Evolutionary conservation across 1,284 basidiomycete species (phyloP).

Genomic region (Coriolopsis trogii): DNA sequence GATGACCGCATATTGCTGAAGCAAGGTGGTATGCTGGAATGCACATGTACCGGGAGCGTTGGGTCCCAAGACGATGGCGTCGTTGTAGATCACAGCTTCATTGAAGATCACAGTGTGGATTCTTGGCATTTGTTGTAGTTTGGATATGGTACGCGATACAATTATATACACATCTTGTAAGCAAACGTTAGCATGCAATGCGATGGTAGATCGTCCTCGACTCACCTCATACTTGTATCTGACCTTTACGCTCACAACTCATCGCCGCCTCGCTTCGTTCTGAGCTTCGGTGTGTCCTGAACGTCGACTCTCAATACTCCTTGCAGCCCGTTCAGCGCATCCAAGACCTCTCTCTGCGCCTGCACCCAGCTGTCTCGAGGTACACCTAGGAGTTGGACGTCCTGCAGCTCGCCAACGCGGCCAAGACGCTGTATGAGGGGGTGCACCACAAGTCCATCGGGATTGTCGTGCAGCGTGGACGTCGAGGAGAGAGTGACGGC

Average conservation of each 20-base stretch:
- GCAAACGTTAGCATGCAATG: too few species aligned
- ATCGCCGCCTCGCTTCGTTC: constrained; percentile 29
- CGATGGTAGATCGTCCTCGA: too few species aligned
- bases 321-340: constrained; percentile 24
- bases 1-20: too few species aligned
- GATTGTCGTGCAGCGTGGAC: constrained; percentile 25
- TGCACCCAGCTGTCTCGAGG: constrained; percentile 28
- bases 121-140: too few species aligned
- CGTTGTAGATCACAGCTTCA: too few species aligned
- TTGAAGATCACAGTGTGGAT: too few species aligned
- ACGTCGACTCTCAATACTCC: constrained; percentile 34
- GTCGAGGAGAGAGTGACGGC: constrained; percentile 32
- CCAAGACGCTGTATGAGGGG: constrained; percentile 31
- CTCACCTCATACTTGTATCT: too few species aligned
- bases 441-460: constrained; percentile 27
- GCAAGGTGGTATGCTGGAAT: too few species aligned
- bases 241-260: constrained; percentile 24
- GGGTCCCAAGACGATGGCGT: too few species aligned
- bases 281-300: constrained; percentile 25
- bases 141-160: too few species aligned
- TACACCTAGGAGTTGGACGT: constrained; percentile 35
- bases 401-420: constrained; percentile 31
- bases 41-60: too few species aligned
- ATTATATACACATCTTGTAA: too few species aligned
- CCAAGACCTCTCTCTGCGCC: constrained; percentile 25